These are phyloP conservation scores for Pouteria glomerata DNA, from an alignment of 148 eudicot species.

Conservation along the genomic window DNA sequence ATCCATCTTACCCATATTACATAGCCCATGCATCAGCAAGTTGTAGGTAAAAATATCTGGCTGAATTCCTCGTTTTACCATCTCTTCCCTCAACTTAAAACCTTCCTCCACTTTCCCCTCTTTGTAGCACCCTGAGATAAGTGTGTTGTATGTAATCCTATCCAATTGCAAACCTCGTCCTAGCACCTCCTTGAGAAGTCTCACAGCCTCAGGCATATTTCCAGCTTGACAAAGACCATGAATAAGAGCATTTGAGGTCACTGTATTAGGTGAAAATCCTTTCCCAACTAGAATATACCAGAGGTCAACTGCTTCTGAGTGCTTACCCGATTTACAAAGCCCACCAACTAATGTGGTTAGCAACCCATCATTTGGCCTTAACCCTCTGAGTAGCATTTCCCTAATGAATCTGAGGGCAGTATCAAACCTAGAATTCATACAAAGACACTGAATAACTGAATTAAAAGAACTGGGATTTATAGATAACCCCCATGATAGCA, in stretches of 20 bases:
- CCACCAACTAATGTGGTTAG: constrained; percentile 50
- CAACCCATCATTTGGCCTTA: constrained; percentile 60
- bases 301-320: constrained; percentile 56
- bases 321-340: constrained; percentile 54
- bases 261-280: constrained; percentile 50
- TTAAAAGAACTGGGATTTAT: constrained; percentile 47
- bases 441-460: constrained; percentile 43
- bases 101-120: constrained; percentile 60
- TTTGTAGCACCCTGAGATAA: constrained; percentile 69
- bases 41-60: constrained; percentile 60
- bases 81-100: constrained; percentile 59
- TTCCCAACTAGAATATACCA: constrained; percentile 57
- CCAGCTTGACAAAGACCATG: constrained; percentile 67
- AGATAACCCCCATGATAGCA: constrained; percentile 46
- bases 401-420: constrained; percentile 38
- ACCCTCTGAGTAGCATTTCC: constrained; percentile 60
- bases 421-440: constrained; percentile 38
- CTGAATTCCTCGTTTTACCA: constrained; percentile 46
- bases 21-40: constrained; percentile 47
- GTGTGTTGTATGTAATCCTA: constrained; percentile 63
- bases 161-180: constrained; percentile 45
- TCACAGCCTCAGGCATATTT: constrained; percentile 50
- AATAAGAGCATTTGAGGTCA: constrained; percentile 75
- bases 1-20: constrained; percentile 55
- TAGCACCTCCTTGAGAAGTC: constrained; percentile 61